A percentile compares a stretch with the other conserved stretches of the same genome.
Evolutionary conservation across 768 basidiomycete genomes (phyloP).

Genomic region (Holtermannia corniformis): DNA sequence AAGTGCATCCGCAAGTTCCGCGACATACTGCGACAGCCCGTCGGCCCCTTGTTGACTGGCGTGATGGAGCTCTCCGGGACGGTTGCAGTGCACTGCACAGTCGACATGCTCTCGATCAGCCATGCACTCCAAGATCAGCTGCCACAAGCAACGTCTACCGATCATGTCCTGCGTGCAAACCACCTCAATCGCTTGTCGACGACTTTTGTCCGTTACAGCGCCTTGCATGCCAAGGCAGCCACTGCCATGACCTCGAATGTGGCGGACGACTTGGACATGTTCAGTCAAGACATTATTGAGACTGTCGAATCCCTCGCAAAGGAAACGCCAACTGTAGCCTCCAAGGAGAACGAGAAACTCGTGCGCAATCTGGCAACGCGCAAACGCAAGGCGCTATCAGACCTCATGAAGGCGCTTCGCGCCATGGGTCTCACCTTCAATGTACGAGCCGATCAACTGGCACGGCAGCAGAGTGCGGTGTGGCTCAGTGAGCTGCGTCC

Average conservation of each 20-base stretch:
- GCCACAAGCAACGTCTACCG: conserved; percentile 21
- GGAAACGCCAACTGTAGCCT: conserved; percentile 44
- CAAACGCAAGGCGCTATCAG: conserved; percentile 83
- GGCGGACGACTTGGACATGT: conserved; percentile 48
- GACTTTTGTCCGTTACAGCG: conserved; percentile 42
- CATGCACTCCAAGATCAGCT: conserved; percentile 2
- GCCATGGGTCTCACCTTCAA: conserved; percentile 63
- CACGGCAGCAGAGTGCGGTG: conserved; percentile 36
- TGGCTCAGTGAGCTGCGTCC: conserved; percentile 22
- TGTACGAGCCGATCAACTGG: conserved; percentile 60
- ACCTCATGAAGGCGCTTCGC: conserved; percentile 80
- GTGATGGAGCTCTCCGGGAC: neutral
- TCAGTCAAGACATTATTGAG: conserved; percentile 51
- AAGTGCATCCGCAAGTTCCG: conserved; percentile 84
- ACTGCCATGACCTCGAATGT: conserved; percentile 38
- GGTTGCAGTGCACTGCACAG: neutral
- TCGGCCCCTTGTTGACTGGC: conserved; percentile 26
- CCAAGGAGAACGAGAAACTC: conserved; percentile 48
- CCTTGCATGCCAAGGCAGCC: conserved; percentile 52
- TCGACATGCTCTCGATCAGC: neutral
- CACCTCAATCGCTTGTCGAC: conserved; percentile 46
- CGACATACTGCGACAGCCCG: conserved; percentile 71
- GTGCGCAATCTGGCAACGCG: conserved; percentile 63
- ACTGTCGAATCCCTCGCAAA: conserved; percentile 40
- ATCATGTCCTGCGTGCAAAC: no score